Percentiles rank a stretch among this genome's conserved stretches.
Conservation (phyloP, 805 yeast species). For the Ogataea polymorpha region DNA sequence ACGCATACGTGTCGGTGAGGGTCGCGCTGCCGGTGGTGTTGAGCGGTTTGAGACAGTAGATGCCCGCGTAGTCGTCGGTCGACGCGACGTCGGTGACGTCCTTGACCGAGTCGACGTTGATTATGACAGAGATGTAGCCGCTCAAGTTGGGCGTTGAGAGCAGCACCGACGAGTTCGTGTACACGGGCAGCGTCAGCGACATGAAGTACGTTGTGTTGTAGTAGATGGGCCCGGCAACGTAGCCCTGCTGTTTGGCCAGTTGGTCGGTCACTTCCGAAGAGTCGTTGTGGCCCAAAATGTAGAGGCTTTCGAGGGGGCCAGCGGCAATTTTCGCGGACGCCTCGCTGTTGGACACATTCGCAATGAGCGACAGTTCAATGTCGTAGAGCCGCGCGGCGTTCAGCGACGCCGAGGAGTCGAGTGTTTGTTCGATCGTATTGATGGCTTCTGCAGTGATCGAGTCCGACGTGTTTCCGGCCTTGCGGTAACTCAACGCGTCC, state of each 20-base stretch:
- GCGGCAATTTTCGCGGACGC: slow-evolving; percentile 29
- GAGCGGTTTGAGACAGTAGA: slow-evolving; percentile 25
- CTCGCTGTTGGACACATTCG: slow-evolving; percentile 37
- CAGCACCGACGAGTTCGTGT: slow-evolving; percentile 67
- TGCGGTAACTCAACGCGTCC: slow-evolving; percentile 54
- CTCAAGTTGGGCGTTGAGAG: slow-evolving; percentile 55
- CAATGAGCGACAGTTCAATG: slow-evolving; percentile 47
- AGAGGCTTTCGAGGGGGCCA: slow-evolving; percentile 41
- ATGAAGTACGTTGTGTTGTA: slow-evolving; percentile 49
- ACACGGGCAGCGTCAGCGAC: slow-evolving; percentile 77
- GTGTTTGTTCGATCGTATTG: slow-evolving; percentile 53
- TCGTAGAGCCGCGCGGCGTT: slow-evolving; percentile 69
- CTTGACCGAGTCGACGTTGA: slow-evolving; percentile 43
- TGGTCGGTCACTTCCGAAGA: slow-evolving; percentile 39
- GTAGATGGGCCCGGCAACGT: slow-evolving; percentile 62
- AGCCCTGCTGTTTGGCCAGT: slow-evolving; percentile 42
- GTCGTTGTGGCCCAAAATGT: slow-evolving; percentile 24
- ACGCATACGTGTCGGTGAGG: slow-evolving; percentile 35
- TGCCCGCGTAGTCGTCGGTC: slow-evolving; percentile 36
- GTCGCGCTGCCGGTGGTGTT: slow-evolving; percentile 24
- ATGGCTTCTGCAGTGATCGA: slow-evolving; percentile 45
- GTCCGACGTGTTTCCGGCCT: slow-evolving; percentile 68
- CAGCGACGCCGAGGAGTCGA: slow-evolving; percentile 61
- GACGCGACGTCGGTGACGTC: slow-evolving; percentile 41
- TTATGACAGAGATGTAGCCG: slow-evolving; percentile 66